phyloP scores from a whole-genome alignment of 495 filamentous ascomycete species.

The Evernia prunastri region DNA sequence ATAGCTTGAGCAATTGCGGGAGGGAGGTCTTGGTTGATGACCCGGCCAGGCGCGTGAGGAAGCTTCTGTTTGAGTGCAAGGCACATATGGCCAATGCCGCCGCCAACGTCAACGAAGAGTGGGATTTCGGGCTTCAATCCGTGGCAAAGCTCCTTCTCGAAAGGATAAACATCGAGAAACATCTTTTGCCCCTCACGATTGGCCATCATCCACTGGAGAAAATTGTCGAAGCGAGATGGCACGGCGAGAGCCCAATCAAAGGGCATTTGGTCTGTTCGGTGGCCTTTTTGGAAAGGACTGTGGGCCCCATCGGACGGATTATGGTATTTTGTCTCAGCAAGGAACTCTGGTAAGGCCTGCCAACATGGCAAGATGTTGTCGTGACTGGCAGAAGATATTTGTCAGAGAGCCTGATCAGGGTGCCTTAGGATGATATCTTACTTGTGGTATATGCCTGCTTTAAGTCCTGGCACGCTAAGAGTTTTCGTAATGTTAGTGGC shows the following conservation, averaged over 20 bases:
- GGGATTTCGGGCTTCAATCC: constrained; percentile 14
- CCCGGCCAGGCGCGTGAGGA: constrained; percentile 36
- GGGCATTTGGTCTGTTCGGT: constrained; percentile 35
- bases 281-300: constrained; percentile 34
- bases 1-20: constrained; percentile 35
- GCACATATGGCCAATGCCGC: constrained; percentile 49
- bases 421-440: neutral
- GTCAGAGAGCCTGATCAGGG: neutral
- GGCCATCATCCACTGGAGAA: constrained; percentile 39
- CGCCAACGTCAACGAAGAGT: constrained; percentile 52
- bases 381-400: constrained; percentile 17
- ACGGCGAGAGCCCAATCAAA: constrained; percentile 38
- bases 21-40: constrained; percentile 51
- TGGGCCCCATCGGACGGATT: constrained; percentile 22
- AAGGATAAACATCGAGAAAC: constrained; percentile 19
- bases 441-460: constrained; percentile 3
- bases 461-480: constrained; percentile 1
- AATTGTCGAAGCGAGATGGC: constrained; percentile 33
- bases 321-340: constrained; percentile 29
- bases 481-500: constrained; percentile 6
- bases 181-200: constrained; percentile 34
- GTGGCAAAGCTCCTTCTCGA: constrained; percentile 12
- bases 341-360: constrained; percentile 27
- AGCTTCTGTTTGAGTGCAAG: constrained; percentile 38
- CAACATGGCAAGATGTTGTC: constrained; percentile 21